Evolutionary conservation across 768 basidiomycete species (phyloP).

Genomic region (Pholiota conissans): DNA sequence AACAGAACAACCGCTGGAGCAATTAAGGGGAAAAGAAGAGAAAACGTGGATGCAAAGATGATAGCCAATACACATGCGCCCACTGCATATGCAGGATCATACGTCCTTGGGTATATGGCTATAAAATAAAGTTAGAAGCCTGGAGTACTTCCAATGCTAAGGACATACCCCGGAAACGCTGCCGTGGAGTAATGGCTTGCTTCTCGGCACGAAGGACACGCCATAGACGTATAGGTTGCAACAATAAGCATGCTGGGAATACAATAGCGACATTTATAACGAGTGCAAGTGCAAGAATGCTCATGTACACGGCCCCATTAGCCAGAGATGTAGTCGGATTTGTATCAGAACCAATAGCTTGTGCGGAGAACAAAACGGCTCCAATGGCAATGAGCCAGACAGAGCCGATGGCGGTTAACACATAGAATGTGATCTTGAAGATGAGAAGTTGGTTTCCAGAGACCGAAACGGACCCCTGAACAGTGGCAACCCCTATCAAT

Average conservation of each 20-base stretch:
- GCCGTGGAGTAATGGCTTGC: conserved; percentile 70
- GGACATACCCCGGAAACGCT: conserved; percentile 71
- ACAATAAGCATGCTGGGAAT: conserved; percentile 65
- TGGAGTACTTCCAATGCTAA: background rate
- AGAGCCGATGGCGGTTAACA: conserved; percentile 51
- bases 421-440: conserved; percentile 65
- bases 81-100: conserved; percentile 68
- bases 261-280: conserved; percentile 67
- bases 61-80: conserved; percentile 67
- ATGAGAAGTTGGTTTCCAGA: conserved; percentile 59
- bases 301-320: conserved; percentile 73
- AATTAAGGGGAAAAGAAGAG: conserved; percentile 75
- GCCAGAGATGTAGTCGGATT: conserved; percentile 50
- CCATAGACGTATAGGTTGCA: conserved; percentile 72
- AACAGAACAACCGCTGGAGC: conserved; percentile 68
- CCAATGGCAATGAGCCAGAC: conserved; percentile 69
- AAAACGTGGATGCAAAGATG: conserved; percentile 71
- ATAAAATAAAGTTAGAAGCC: conserved; percentile 3
- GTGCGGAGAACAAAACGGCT: conserved; percentile 67
- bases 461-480: conserved; percentile 60
- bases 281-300: conserved; percentile 55
- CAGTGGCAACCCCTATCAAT: conserved; percentile 47
- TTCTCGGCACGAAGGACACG: conserved; percentile 53
- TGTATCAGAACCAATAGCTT: conserved; percentile 47
- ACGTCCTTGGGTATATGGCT: conserved; percentile 73